Conservation (phyloP, 2,329 filamentous ascomycete species). For the Aspergillus clavatus region DNA sequence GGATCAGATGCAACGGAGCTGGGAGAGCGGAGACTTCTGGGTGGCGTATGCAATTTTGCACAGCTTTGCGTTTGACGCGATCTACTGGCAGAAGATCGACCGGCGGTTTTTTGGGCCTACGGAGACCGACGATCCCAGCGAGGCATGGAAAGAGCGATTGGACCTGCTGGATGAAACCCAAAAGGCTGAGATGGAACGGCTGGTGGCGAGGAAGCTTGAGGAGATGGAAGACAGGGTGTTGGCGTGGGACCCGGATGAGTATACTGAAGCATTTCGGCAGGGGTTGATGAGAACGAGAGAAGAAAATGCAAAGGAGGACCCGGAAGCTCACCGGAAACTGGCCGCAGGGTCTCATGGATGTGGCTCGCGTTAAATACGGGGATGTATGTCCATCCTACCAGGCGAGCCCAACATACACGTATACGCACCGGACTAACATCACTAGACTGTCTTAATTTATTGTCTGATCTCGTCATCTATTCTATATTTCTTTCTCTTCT, state of each 20-base stretch:
- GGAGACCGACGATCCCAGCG: neutral
- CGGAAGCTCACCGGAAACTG: too few relatives aligned
- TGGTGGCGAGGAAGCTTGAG: conserved; percentile 7
- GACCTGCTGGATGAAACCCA: conserved; percentile 4
- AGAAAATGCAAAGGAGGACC: too few relatives aligned
- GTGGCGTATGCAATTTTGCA: conserved; percentile 5
- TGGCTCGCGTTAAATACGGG: too few relatives aligned
- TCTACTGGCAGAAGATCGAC: conserved; percentile 12
- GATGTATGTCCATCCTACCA: too few relatives aligned
- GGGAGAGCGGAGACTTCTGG: conserved; percentile 12
- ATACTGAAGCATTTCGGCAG: neutral
- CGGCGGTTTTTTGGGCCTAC: conserved; percentile 6
- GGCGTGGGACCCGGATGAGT: conserved; percentile 12
- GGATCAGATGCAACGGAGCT: conserved; percentile 5
- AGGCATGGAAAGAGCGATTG: conserved; percentile 10
- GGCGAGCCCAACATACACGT: too few relatives aligned
- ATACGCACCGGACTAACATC: too few relatives aligned
- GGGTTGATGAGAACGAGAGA: conserved; percentile 21
- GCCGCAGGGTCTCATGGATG: too few relatives aligned
- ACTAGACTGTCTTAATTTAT: too few relatives aligned
- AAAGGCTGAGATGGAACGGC: conserved; percentile 6
- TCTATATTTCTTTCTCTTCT: too few relatives aligned
- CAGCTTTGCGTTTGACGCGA: conserved; percentile 11
- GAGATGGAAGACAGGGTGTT: conserved; percentile 10
- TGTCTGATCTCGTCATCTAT: too few relatives aligned